Base-by-base conservation (phyloP, 1,139 yeast species). In the Suhomyces bribrorum region DNA sequence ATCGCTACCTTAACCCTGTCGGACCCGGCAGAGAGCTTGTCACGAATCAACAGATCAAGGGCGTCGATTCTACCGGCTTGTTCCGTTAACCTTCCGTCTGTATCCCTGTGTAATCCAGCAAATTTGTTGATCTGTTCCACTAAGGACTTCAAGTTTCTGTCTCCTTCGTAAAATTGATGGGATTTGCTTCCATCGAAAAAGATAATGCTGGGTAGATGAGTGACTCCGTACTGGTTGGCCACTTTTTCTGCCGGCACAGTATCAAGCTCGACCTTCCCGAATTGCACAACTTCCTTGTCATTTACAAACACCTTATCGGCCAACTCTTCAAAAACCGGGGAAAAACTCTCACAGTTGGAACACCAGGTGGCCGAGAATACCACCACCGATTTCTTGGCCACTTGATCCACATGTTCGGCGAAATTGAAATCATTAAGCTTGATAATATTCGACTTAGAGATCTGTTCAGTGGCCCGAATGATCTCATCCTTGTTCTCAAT, bases 31-130 rank as follows among this genome's bases (percentile, higher is more conserved):
- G 41, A 44, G 38, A 65, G 37, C 37, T 61, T 28, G n/a, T 49
- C 43, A 23, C 52, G 48, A 26, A 75, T 53, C 29, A 66, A 42
- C 2, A 50, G 48, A 40, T 79, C 79, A 24, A 80, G 43, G 4
- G 61, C 66, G 2, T 54, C 50, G 24, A 81, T 60, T 36, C 77
- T 63, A 14, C 95, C 95, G 7, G 87, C 89, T 7, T 50, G 48
- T 1, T 54, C 56, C 34, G 59, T 56, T 33, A 86, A 64, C 2
- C 62, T 54, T 5, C 95, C 95, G 29, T 53, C 50, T 2, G 52
- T 40, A 23, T 65, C 63, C 50, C 96, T 73, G 46, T 63, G 62
- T n/a, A 80, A 67, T 0, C 78, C 80, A 3, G 79, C 63, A 32
- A 70, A 62, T 3, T 57, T 58, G 54, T 83, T 83, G 37, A 86